Base-by-base conservation (phyloP, 345 rosid genomes). In the Camelina sativa region DNA sequence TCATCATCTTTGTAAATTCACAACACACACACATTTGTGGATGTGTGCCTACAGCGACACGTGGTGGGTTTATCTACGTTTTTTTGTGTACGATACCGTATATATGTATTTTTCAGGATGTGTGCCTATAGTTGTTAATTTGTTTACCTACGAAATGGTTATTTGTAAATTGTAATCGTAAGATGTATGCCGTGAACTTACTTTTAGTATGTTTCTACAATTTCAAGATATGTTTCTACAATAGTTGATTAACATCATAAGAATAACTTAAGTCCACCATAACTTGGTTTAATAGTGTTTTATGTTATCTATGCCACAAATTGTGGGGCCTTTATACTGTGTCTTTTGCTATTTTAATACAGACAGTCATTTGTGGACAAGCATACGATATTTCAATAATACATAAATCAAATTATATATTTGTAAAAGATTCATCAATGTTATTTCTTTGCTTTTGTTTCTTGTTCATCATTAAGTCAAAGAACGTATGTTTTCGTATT, bases 341-440 rank as follows among this genome's bases (percentile, higher is more conserved):
- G 17, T 25, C n/a, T 64, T 47, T 30, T 64, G 25, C 6, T 64
- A 10, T 17, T 64, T 64, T 64, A 5, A 63, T 64, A 10, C 11
- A n/a, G 2, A 37, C 10, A 58, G 23, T 58, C 5, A 10, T 46
- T 47, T 64, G 19, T 8, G 67, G 54, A 63, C 15, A 44, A 43
- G 23, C 17, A 47, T 17, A 65, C 7, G 41, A 32, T 47, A 6
- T n/a, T 25, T 9, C 41, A 38, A 38, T 5, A n/a, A n/a, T 58
- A 10, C 23, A 5, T 9, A 58, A 0, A 2, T 5, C 5, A 8
- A 2, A 32, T 30, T 30, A 57, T 4, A 8, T n/a, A 57, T 16
- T 3, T 28, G 17, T 13, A 13, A 35, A 55, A 37, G 35, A 28
- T 28, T 32, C 37, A 25, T 22, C 56, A 52, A 11, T 10, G 8